Conservation (phyloP, 495 filamentous ascomycete genomes). For the Tuber microsphaerosporum region DNA sequence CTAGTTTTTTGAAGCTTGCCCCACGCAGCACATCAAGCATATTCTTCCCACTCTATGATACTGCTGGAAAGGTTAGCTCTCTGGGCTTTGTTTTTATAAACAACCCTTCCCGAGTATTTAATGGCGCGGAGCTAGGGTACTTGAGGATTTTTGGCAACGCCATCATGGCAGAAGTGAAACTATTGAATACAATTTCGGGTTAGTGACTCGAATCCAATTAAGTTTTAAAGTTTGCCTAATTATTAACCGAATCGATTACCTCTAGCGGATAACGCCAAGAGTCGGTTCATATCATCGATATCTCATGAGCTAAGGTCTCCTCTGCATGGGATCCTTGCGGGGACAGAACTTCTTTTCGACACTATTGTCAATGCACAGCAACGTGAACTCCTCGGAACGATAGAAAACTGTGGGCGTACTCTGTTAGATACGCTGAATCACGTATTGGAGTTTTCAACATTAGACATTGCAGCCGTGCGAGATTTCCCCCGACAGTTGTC, state of each 20-base stretch:
- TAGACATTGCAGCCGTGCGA: slow-evolving; percentile 46
- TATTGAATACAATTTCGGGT: background rate
- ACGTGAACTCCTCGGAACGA: slow-evolving; percentile 56
- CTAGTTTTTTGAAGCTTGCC: background rate
- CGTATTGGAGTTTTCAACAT: slow-evolving; percentile 58
- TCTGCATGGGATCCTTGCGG: slow-evolving; percentile 45
- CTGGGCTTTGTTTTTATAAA: background rate
- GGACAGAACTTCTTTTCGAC: slow-evolving; percentile 43
- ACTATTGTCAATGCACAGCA: slow-evolving; percentile 43
- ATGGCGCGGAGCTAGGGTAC: background rate
- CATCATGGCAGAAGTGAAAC: background rate
- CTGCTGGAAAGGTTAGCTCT: background rate
- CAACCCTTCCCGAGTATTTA: background rate
- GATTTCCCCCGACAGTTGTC: background rate
- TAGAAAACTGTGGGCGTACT: slow-evolving; percentile 64
- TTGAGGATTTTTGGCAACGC: background rate
- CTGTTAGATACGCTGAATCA: slow-evolving; percentile 71
- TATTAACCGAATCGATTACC: background rate
- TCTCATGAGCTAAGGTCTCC: slow-evolving; percentile 45
- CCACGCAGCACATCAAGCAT: background rate
- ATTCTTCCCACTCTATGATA: background rate
- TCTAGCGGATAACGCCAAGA: slow-evolving; percentile 39
- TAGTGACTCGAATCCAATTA: background rate
- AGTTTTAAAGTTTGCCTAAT: too few species aligned
- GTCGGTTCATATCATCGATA: slow-evolving; percentile 44